Evolutionary conservation across 75 land plant genomes (phyloP), one percentile per base, ranked within the genome.

Genomic region (Sequoia sempervirens): DNA sequence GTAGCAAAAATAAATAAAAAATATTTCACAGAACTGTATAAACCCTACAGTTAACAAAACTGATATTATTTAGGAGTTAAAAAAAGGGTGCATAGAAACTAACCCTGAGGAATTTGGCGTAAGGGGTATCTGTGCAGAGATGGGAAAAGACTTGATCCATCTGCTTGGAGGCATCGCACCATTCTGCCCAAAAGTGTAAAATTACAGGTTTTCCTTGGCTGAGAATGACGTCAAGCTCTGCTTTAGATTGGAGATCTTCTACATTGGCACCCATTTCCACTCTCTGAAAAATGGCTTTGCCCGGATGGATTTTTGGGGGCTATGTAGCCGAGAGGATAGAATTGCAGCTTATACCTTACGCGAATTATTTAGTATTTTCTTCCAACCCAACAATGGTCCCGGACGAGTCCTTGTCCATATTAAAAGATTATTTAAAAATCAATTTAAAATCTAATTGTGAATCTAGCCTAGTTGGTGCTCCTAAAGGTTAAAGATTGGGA

Each of bases 101-200:
- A 43, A 97, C 99, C 90, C 98, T 88, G 26, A 90, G 80, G 88
- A 97, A 97, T 34, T 83, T 86, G 37, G 91, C 92, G 20, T 86
- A 88, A 20, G 99, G 97, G 50, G 91, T 92, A 75, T 97, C 99
- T 13, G 88, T 86, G 84, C 92, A 88, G 80, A 97, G 98, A 69
- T 94, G 99, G n/a, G 89, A 84, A 76, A 97, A 92, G 83, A 97
- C 91, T 78, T 87, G 87, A 80, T 97, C 99, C 96, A 97, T 97
- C 79, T 91, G 98, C 87, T 94, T 90, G 43, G 98, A 97, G 12
- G 97, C 94, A 69, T 90, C 92, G 80, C 98, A 97, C 99, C 99
- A 97, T 13, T 91, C 81, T 20, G 99, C 97, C 96, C 97, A 95
- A 89, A 97, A 97, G 82, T 97, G 99, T 8, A 94, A 79, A 43